These are phyloP conservation scores for Ambrosia hybrid DNA, from an alignment of 140 eudicot species.

Conservation along the genomic window DNA sequence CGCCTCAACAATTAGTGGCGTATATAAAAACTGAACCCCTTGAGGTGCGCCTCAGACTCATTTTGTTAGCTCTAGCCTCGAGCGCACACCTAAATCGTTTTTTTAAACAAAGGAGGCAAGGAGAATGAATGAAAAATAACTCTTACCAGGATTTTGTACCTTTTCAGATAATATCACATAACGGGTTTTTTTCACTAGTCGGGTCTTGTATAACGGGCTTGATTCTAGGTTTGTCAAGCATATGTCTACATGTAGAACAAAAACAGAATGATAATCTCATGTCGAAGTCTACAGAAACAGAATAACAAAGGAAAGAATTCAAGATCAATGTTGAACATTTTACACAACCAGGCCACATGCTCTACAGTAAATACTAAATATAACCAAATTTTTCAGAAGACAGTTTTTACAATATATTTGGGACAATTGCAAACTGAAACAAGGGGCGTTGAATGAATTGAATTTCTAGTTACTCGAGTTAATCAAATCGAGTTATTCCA, in stretches of 20 bases:
- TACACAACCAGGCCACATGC: neutral
- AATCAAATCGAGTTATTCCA: no score
- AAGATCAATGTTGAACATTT: conserved; percentile 5
- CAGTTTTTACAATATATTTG: no score
- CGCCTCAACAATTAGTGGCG: no score
- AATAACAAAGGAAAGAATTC: neutral
- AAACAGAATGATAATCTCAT: conserved; percentile 4
- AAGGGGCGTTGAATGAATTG: no score
- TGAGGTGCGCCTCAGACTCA: no score
- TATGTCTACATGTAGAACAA: conserved; percentile 49
- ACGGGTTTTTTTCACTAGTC: conserved; percentile 63
- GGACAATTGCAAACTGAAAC: neutral
- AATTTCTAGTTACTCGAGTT: no score
- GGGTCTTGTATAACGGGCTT: conserved; percentile 91
- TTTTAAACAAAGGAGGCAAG: neutral
- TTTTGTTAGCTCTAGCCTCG: no score
- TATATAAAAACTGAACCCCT: no score
- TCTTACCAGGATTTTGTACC: conserved; percentile 66
- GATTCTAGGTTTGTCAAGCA: conserved; percentile 86
- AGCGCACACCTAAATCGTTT: no score
- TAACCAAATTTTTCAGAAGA: no score
- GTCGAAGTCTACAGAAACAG: conserved; percentile 10
- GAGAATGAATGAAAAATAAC: neutral
- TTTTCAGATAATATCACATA: conserved; percentile 77
- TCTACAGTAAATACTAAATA: neutral